Conservation (phyloP, 106 monocot genomes). For the Dendrobium chrysotoxum region DNA sequence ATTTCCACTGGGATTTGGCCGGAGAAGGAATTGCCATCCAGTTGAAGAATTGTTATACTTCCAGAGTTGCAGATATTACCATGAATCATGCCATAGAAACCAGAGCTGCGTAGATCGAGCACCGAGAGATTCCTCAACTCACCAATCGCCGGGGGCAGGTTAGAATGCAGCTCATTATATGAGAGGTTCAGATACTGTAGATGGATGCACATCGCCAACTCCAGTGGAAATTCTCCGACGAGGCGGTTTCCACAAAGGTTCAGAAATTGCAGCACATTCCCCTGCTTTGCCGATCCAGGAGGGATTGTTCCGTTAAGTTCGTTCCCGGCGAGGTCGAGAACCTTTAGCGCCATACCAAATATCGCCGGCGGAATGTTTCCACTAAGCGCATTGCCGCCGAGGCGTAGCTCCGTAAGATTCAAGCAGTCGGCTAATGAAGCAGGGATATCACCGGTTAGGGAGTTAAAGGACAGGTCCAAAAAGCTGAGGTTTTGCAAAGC, state of each 20-base stretch:
- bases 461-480: constrained; percentile 44
- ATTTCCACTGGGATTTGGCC: constrained; percentile 17
- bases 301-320: constrained; percentile 55
- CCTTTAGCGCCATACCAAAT: constrained; percentile 52
- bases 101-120: constrained; percentile 59
- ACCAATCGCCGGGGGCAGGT: constrained; percentile 12
- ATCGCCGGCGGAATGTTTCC: constrained; percentile 61
- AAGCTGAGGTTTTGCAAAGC: constrained; percentile 35
- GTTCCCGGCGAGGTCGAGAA: constrained; percentile 72
- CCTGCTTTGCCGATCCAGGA: constrained; percentile 34
- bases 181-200: constrained; percentile 68
- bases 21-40: constrained; percentile 16
- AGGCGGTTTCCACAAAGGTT: constrained; percentile 61
- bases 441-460: constrained; percentile 53
- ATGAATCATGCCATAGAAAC: constrained; percentile 26
- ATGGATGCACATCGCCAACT: constrained; percentile 50
- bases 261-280: constrained; percentile 40
- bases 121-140: constrained; percentile 12
- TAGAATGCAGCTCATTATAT: constrained; percentile 38
- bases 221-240: constrained; percentile 46
- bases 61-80: constrained; percentile 13
- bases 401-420: constrained; percentile 37
- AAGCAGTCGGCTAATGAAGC: constrained; percentile 28
- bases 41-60: constrained; percentile 15
- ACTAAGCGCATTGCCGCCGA: constrained; percentile 40